phyloP scores from a whole-genome alignment of 2,329 filamentous ascomycete species.

The Pestalotiopsis sp. region DNA sequence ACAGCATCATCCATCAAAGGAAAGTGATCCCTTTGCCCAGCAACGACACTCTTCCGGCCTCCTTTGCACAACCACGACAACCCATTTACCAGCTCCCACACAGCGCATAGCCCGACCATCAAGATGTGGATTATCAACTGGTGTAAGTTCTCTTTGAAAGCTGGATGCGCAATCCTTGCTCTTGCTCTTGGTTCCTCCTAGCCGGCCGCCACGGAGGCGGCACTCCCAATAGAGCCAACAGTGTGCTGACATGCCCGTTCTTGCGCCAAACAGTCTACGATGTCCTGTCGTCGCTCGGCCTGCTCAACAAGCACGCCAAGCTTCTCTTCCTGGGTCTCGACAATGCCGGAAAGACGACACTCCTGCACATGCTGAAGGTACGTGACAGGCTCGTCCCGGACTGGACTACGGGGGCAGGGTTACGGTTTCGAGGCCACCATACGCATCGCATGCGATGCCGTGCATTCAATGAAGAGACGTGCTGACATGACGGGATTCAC shows the following conservation, averaged over 20 bases:
- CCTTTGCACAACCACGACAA: background rate
- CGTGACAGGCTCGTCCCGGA: conserved; percentile 30
- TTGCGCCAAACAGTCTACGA: conserved; percentile 70
- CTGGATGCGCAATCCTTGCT: conserved; percentile 8
- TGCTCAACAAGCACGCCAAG: conserved; percentile 96
- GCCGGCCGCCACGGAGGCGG: background rate
- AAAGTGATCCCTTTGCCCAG: background rate
- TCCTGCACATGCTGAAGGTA: conserved; percentile 95
- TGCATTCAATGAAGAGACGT: background rate
- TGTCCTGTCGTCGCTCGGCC: conserved; percentile 81
- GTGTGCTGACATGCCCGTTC: conserved; percentile 23
- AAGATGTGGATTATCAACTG: conserved; percentile 94
- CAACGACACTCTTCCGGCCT: background rate
- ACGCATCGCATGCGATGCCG: background rate
- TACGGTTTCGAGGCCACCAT: background rate
- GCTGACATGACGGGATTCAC: conserved; percentile 13
- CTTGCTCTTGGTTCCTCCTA: background rate
- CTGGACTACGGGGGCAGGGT: background rate
- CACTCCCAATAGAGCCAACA: background rate
- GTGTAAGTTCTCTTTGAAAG: conserved; percentile 64
- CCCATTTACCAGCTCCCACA: background rate
- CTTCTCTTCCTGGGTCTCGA: conserved; percentile 91
- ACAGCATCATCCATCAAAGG: background rate
- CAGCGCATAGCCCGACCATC: conserved; percentile 23
- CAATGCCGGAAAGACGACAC: conserved; percentile 92